These are phyloP conservation scores for Zalerion maritima DNA, from an alignment of 495 filamentous ascomycete species.

Conservation along the genomic window DNA sequence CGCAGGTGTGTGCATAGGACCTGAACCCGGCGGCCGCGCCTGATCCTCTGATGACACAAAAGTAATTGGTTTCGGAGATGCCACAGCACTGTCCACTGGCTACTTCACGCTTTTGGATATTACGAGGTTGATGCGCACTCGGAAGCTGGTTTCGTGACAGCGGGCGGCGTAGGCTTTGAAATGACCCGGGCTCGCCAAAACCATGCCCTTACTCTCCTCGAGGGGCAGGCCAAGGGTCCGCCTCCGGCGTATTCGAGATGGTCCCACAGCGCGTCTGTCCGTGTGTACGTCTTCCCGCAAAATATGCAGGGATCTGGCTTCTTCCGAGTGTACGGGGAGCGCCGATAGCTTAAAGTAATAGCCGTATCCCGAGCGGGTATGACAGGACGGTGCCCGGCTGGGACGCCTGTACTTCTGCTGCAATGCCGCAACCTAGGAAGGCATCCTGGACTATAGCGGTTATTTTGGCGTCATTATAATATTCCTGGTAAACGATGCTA, in stretches of 20 bases:
- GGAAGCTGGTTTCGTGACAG: slow-evolving; percentile 5
- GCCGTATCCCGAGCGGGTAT: too few relatives aligned
- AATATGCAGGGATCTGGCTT: slow-evolving; percentile 8
- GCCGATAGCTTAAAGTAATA: too few relatives aligned
- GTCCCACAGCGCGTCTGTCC: slow-evolving; percentile 6
- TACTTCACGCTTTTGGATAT: not conserved
- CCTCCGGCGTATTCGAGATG: slow-evolving; percentile 5
- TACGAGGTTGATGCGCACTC: slow-evolving; percentile 5
- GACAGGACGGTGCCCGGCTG: too few relatives aligned
- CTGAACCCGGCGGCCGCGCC: too few relatives aligned
- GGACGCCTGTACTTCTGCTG: too few relatives aligned
- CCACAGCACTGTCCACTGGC: slow-evolving; percentile 7
- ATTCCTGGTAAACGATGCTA: slow-evolving; percentile 7
- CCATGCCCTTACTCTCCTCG: slow-evolving; percentile 4
- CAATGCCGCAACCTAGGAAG: slow-evolving; percentile 8
- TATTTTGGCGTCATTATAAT: slow-evolving; percentile 7
- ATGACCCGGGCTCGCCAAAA: slow-evolving; percentile 1
- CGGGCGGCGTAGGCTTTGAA: slow-evolving; percentile 7
- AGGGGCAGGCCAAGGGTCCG: slow-evolving; percentile 5
- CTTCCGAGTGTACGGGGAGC: too few relatives aligned
- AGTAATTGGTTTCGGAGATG: too few relatives aligned
- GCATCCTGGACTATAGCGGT: slow-evolving; percentile 11
- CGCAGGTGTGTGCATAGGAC: too few relatives aligned
- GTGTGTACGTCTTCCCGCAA: slow-evolving; percentile 8
- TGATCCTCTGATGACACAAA: too few relatives aligned